These are phyloP conservation scores for Penicillium bialowiezense DNA, from an alignment of 495 filamentous ascomycete species.

Conservation along the genomic window DNA sequence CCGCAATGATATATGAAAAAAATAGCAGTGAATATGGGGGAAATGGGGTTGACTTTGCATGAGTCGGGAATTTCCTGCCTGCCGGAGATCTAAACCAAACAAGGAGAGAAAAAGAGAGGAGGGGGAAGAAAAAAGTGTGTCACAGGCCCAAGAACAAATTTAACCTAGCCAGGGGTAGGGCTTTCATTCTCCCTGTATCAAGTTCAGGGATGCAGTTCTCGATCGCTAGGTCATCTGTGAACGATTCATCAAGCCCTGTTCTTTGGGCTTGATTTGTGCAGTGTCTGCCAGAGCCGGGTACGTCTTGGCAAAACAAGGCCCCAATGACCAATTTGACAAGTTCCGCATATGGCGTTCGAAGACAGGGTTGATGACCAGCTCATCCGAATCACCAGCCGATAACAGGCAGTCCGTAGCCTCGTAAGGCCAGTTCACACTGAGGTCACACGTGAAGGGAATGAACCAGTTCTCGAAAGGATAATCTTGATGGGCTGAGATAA, in stretches of 20 bases:
- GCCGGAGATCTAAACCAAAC: too few species aligned
- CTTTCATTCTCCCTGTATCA: too few species aligned
- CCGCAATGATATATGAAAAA: not conserved
- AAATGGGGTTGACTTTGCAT: not conserved
- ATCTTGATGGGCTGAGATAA: slow-evolving; percentile 47
- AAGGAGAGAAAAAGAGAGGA: too few species aligned
- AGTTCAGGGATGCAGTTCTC: too few species aligned
- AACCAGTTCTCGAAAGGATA: slow-evolving; percentile 75
- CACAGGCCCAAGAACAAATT: slow-evolving; percentile 1
- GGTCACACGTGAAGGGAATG: slow-evolving; percentile 69
- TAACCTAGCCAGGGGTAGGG: not conserved
- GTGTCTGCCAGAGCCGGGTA: slow-evolving; percentile 62
- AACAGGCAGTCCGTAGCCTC: slow-evolving; percentile 61
- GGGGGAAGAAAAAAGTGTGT: not conserved
- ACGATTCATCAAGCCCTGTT: not conserved
- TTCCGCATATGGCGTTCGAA: slow-evolving; percentile 72
- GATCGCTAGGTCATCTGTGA: not conserved
- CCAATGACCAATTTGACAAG: slow-evolving; percentile 74
- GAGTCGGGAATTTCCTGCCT: not conserved
- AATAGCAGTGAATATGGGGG: not conserved
- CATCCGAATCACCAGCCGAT: slow-evolving; percentile 50
- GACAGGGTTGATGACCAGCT: slow-evolving; percentile 71
- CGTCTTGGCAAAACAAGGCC: slow-evolving; percentile 59
- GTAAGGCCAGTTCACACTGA: slow-evolving; percentile 77
- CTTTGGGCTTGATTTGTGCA: slow-evolving; percentile 34